phyloP scores from a whole-genome alignment of 768 basidiomycete genomes.

The Tubosaeta brunneosetosa region DNA sequence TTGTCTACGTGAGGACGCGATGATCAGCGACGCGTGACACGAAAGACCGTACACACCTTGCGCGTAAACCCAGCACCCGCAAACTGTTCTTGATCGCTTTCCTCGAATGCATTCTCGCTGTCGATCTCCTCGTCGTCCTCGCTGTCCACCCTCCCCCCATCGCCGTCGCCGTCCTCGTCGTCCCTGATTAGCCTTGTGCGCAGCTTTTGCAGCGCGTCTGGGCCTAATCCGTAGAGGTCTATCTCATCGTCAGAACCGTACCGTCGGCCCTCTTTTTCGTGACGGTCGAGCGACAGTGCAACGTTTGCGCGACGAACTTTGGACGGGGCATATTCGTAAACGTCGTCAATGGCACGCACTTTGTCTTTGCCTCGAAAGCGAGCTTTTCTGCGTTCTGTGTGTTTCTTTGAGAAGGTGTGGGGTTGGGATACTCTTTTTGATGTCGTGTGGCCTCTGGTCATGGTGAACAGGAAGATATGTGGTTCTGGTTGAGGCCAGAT shows the following conservation, averaged over 20 bases:
- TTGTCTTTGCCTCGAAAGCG: slow-evolving; percentile 15
- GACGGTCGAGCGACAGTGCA: slow-evolving; percentile 49
- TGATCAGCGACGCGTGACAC: not conserved
- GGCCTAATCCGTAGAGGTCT: slow-evolving; percentile 27
- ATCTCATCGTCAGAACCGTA: slow-evolving; percentile 39
- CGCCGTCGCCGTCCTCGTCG: slow-evolving; percentile 42
- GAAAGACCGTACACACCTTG: slow-evolving; percentile 1
- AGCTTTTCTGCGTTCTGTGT: slow-evolving; percentile 43
- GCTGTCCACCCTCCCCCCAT: slow-evolving; percentile 42
- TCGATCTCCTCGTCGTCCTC: slow-evolving; percentile 85
- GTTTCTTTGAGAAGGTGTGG: slow-evolving; percentile 26
- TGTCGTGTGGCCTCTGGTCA: slow-evolving; percentile 14
- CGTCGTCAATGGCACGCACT: slow-evolving; percentile 39
- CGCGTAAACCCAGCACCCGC: slow-evolving; percentile 50
- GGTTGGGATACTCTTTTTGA: slow-evolving; percentile 11
- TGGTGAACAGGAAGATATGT: slow-evolving; percentile 7
- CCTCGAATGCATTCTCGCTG: slow-evolving; percentile 79
- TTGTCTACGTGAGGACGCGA: slow-evolving; percentile 7
- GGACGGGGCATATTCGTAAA: slow-evolving; percentile 59
- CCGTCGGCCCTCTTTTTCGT: slow-evolving; percentile 39
- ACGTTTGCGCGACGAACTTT: slow-evolving; percentile 49
- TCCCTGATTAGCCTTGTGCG: slow-evolving; percentile 50
- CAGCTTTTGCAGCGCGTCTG: slow-evolving; percentile 32
- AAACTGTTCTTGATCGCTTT: slow-evolving; percentile 75
- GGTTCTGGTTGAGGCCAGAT: slow-evolving; percentile 9